A percentile compares a stretch with the other conserved stretches of the same genome.
Conservation (phyloP, 805 yeast species). For the Komagataella phaffii region DNA sequence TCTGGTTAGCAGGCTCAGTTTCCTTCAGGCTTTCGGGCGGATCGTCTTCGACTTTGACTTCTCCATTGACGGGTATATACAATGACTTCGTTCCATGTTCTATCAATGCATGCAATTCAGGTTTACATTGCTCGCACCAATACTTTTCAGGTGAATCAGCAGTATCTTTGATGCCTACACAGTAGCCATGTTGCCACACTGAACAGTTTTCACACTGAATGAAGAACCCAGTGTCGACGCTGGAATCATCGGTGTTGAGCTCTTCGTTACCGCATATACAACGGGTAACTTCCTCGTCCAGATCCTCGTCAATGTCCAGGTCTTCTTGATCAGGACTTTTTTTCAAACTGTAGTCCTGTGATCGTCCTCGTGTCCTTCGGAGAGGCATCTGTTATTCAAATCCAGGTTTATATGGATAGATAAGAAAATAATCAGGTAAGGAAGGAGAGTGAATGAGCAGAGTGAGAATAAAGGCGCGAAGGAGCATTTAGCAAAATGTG, state of each 20-base stretch:
- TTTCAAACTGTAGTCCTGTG: neutral
- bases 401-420: neutral
- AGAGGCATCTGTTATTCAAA: neutral
- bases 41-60: constrained; percentile 15
- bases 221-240: constrained; percentile 42
- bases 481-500: too few species aligned
- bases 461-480: neutral
- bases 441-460: neutral
- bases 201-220: constrained; percentile 85
- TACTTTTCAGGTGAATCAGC: constrained; percentile 82
- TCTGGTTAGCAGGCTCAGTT: constrained; percentile 3
- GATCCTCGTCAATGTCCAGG: constrained; percentile 17
- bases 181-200: constrained; percentile 96
- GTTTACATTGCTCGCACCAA: constrained; percentile 88
- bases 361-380: neutral
- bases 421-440: neutral
- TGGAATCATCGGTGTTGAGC: constrained; percentile 10
- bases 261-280: constrained; percentile 44
- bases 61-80: constrained; percentile 29
- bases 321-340: neutral
- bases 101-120: constrained; percentile 58
- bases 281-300: constrained; percentile 33
- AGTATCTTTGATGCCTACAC: constrained; percentile 74
- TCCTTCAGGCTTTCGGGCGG: neutral
- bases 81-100: constrained; percentile 30